Conservation (phyloP, 179 eudicot genomes). For the Corrigiola litoralis region DNA sequence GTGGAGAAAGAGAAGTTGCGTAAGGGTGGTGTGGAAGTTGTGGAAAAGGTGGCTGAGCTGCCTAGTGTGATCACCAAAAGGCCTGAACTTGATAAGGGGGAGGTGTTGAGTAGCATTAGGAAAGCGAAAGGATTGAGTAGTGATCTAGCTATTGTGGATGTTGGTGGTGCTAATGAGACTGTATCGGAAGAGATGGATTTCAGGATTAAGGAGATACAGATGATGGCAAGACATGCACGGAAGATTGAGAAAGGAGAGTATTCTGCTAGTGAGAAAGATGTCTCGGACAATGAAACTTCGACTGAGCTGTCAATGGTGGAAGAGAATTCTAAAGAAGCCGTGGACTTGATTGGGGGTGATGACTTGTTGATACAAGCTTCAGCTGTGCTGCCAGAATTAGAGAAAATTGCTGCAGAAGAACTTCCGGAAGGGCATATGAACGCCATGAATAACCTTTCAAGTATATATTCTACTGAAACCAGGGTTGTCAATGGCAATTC, state of each 20-base stretch:
- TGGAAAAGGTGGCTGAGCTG: conserved; percentile 30
- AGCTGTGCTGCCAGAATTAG: conserved; percentile 4
- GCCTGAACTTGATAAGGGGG: conserved; percentile 61
- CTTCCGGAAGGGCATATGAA: conserved; percentile 7
- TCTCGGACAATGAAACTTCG: conserved; percentile 6
- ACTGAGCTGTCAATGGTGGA: conserved; percentile 12
- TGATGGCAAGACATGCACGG: conserved; percentile 72
- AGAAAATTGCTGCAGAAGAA: conserved; percentile 15
- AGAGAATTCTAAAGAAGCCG: not conserved
- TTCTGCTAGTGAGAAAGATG: conserved; percentile 18
- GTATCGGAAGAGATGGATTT: conserved; percentile 10
- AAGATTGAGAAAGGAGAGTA: conserved; percentile 43
- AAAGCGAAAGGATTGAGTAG: conserved; percentile 33
- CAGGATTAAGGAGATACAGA: conserved; percentile 31
- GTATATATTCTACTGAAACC: conserved; percentile 11
- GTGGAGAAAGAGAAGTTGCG: conserved; percentile 39
- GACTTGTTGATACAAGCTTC: conserved; percentile 9
- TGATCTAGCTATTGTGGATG: conserved; percentile 26
- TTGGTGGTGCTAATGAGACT: conserved; percentile 32
- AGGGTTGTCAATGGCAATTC: conserved; percentile 21
- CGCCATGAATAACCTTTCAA: conserved; percentile 3
- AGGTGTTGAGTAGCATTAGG: conserved; percentile 48
- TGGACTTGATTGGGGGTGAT: not conserved
- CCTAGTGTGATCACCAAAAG: conserved; percentile 31
- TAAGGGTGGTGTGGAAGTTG: conserved; percentile 58